Base-by-base conservation (phyloP, 1,284 basidiomycete genomes). In the Hemileia vastatrix region DNA sequence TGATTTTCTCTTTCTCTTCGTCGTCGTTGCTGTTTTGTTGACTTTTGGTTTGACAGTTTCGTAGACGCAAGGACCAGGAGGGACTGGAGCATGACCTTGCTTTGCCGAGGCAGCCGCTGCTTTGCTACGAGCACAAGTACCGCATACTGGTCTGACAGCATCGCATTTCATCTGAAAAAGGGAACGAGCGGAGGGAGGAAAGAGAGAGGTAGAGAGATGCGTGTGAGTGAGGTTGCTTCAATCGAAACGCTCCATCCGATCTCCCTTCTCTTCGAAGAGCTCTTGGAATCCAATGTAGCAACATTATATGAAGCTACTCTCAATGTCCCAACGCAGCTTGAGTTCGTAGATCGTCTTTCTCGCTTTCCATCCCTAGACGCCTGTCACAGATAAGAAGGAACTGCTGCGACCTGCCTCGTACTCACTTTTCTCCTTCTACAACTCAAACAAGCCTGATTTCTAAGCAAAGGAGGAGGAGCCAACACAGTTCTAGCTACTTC, bases 141-240 rank as follows among this genome's bases (percentile, higher is more conserved):
- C 55, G 45, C 64, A 65, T 6, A 64, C 62, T 4, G 64, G 64
- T 11, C 64, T 40, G n/a, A 43, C 45, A n/a, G 64, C 64, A 21
- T 65, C 64, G 63, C 64, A 65, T 33, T 49, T 24, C 13, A 65
- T 50, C 36, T 40, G 36, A 27, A 27, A 27, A 27, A 27, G 27
- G 27, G 27, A 27, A 27, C 27, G 27, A 27, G 27, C 27, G 27
- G 27, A 27, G 36, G 36, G 15, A 40, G 8, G 36, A 40, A 40
- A 15, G 15, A 40, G 36, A 40, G 36, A 40, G 36, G 36, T 40
- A 15, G 36, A 40, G 36, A 11, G 36, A 40, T 9, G 36, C 8
- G 8, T 40, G 27, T 27, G 27, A 27, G 27, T 27, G 27, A 27
- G 27, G 27, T 27, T 27, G 27, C 27, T 27, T 27, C 27, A 27